Percentiles rank a stretch among this genome's conserved stretches.
Conservation (phyloP, 192 early-diverging fungal genomes). For the Entomortierella beljakovae region DNA sequence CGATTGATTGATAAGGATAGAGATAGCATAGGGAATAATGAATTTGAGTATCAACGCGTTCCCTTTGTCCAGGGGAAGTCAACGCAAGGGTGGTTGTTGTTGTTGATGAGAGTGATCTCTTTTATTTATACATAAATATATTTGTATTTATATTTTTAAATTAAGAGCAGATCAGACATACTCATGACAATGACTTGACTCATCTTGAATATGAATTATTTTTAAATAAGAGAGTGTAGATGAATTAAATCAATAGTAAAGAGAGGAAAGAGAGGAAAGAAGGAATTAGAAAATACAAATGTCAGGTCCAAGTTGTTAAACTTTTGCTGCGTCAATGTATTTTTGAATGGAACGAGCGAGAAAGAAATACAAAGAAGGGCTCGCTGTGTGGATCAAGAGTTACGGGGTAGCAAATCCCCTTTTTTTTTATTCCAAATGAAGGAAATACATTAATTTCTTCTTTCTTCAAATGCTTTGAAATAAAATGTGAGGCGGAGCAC, state of each 20-base stretch:
- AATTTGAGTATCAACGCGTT: not conserved
- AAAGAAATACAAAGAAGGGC: constrained; percentile 8
- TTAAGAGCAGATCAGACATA: constrained; percentile 49
- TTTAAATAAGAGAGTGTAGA: not conserved
- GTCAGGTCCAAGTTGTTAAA: not conserved
- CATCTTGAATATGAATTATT: constrained; percentile 61
- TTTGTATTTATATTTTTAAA: not conserved
- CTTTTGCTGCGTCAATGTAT: constrained; percentile 3
- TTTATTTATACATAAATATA: not conserved
- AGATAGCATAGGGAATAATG: too few relatives aligned
- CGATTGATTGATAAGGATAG: not conserved
- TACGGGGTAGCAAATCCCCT: too few relatives aligned
- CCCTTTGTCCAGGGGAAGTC: not conserved
- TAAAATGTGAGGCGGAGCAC: too few relatives aligned
- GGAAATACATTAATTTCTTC: too few relatives aligned
- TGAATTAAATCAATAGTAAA: not conserved
- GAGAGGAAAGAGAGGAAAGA: not conserved
- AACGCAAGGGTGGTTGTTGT: not conserved
- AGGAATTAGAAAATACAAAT: not conserved
- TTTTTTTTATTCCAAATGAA: too few relatives aligned
- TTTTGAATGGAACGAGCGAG: constrained; percentile 30
- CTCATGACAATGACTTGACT: constrained; percentile 92
- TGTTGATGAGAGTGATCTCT: not conserved
- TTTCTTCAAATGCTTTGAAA: too few relatives aligned
- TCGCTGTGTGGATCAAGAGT: too few relatives aligned